Percentiles rank a stretch among this genome's conserved stretches.
Evolutionary conservation across 2,329 filamentous ascomycete species (phyloP).

Genomic region (Grosmannia clavigera): DNA sequence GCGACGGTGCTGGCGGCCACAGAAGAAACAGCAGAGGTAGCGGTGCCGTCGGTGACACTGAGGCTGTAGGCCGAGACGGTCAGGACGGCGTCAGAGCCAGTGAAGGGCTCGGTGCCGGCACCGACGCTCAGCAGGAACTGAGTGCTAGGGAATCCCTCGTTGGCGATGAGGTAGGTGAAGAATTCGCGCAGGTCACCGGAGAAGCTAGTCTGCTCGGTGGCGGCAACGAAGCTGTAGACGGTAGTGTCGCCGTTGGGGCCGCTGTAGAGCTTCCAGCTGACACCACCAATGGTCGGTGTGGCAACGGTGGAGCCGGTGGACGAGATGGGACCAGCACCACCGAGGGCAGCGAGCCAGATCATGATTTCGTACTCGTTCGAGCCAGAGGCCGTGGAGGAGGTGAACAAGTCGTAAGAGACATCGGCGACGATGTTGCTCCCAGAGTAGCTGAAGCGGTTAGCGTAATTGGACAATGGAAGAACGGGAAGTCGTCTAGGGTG

Average conservation of each 20-base stretch:
- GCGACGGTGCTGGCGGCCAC: too few relatives aligned
- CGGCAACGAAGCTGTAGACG: constrained; percentile 42
- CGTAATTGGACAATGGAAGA: too few relatives aligned
- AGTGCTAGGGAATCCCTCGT: constrained; percentile 31
- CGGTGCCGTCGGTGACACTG: neutral
- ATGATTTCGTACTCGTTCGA: constrained; percentile 48
- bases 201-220: constrained; percentile 35
- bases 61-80: constrained; percentile 11
- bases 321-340: constrained; percentile 47
- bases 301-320: constrained; percentile 37
- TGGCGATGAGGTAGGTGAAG: constrained; percentile 38
- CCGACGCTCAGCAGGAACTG: constrained; percentile 42
- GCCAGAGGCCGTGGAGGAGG: constrained; percentile 29
- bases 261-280: constrained; percentile 44
- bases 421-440: constrained; percentile 31
- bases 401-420: constrained; percentile 51
- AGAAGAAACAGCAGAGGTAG: neutral
- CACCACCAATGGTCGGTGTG: constrained; percentile 38
- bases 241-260: constrained; percentile 48
- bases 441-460: constrained; percentile 18
- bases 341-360: constrained; percentile 49
- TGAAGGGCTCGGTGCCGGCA: constrained; percentile 45
- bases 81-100: constrained; percentile 25
- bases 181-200: constrained; percentile 45
- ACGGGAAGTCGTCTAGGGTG: neutral